Conservation (phyloP, 2,329 filamentous ascomycete genomes). For the Pseudogymnoascus sp. region DNA sequence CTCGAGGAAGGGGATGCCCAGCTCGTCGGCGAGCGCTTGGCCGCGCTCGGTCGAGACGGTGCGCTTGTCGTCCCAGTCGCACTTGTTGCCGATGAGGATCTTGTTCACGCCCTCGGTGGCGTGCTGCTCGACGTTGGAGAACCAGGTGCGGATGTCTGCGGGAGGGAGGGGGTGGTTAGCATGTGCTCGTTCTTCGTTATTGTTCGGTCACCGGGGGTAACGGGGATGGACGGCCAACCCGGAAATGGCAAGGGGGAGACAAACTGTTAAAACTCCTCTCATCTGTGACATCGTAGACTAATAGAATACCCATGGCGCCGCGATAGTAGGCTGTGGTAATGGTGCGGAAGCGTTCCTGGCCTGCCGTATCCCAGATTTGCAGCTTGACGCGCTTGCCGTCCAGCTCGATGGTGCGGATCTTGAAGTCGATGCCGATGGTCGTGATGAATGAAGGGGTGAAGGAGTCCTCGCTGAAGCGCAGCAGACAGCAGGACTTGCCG, state of each 20-base stretch:
- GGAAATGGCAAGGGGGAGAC: conserved; percentile 7
- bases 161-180: conserved; percentile 19
- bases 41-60: conserved; percentile 88
- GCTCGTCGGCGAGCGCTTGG: conserved; percentile 86
- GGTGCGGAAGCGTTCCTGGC: conserved; percentile 95
- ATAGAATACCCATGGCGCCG: conserved; percentile 93
- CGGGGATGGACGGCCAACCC: background rate
- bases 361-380: conserved; percentile 99
- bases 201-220: background rate
- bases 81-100: conserved; percentile 99
- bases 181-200: conserved; percentile 8
- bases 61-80: conserved; percentile 99
- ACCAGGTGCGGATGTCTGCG: conserved; percentile 96
- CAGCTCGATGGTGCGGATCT: conserved; percentile 97
- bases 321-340: conserved; percentile 99
- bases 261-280: conserved; percentile 99
- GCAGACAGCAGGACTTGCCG: conserved; percentile 96
- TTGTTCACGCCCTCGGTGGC: conserved; percentile 99
- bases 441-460: conserved; percentile 99
- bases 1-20: conserved; percentile 96
- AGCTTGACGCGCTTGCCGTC: conserved; percentile 98
- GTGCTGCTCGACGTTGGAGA: conserved; percentile 98
- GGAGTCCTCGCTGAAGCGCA: conserved; percentile 97
- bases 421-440: conserved; percentile 99
- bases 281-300: conserved; percentile 98